Percentiles rank a stretch among this genome's conserved stretches.
Conservation (phyloP, 2,329 filamentous ascomycete genomes). For the Phyllosticta paracitricarpa region DNA sequence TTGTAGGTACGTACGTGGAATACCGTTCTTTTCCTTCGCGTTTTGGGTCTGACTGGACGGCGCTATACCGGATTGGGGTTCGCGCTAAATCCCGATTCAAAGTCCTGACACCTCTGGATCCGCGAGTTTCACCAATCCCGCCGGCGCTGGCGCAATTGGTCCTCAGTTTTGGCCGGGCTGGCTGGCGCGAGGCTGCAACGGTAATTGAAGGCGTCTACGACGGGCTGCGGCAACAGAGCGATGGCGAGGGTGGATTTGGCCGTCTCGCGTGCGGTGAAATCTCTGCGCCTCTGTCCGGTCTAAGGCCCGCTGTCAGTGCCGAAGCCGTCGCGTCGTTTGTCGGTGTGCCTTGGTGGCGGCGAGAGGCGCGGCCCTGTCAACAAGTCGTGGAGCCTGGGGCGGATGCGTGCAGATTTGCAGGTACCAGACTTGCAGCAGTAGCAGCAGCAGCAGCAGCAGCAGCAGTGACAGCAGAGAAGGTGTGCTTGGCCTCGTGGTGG, state of each 20-base stretch:
- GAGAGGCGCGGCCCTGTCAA: constrained; percentile 15
- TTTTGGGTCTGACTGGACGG: constrained; percentile 10
- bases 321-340: neutral
- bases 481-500: constrained; percentile 5
- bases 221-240: neutral
- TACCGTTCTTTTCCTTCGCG: constrained; percentile 12
- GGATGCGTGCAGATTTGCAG: constrained; percentile 7
- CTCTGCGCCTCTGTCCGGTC: constrained; percentile 7
- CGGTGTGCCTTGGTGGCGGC: neutral
- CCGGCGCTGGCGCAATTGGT: constrained; percentile 7
- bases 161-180: neutral
- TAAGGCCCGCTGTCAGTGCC: constrained; percentile 3
- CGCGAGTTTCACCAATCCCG: constrained; percentile 11
- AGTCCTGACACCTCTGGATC: constrained; percentile 9
- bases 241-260: neutral
- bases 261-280: constrained; percentile 9
- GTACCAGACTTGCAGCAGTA: constrained; percentile 8
- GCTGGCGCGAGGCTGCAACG: constrained; percentile 5
- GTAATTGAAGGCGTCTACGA: neutral
- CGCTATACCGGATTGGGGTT: constrained; percentile 10
- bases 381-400: constrained; percentile 14
- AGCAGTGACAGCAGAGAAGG: neutral
- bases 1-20: constrained; percentile 12
- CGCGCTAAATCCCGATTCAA: constrained; percentile 10
- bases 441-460: constrained; percentile 2